phyloP scores from a whole-genome alignment of 2,329 filamentous ascomycete genomes.

The Neonectria neomacrospora region DNA sequence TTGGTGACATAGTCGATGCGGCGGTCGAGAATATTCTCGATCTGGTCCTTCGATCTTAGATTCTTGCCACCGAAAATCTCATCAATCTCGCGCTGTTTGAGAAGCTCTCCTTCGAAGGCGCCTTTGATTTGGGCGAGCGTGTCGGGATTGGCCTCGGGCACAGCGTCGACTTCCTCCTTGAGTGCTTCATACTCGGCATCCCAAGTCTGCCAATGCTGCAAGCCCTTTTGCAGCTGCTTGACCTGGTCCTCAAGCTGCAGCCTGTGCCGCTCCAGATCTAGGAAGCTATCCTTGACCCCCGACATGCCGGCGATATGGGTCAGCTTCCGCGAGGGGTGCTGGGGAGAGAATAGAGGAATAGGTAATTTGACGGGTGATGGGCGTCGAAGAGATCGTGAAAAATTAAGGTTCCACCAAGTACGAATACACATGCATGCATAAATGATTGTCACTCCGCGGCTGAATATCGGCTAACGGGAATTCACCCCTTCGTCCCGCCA shows the following conservation, averaged over 20 bases:
- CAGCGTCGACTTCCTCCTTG: constrained; percentile 78
- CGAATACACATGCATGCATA: background rate
- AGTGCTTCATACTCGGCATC: constrained; percentile 92
- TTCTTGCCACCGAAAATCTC: constrained; percentile 55
- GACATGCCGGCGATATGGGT: constrained; percentile 50
- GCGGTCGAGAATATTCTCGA: constrained; percentile 72
- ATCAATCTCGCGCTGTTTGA: constrained; percentile 67
- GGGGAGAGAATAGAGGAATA: constrained; percentile 22
- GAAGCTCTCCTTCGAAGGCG: constrained; percentile 70
- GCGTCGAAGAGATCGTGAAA: constrained; percentile 9
- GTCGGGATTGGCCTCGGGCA: constrained; percentile 56
- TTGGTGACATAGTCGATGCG: constrained; percentile 90
- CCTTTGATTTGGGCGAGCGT: constrained; percentile 68
- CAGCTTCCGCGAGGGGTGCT: constrained; percentile 22
- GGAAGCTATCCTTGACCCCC: constrained; percentile 62
- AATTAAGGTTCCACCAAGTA: constrained; percentile 3
- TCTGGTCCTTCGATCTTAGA: constrained; percentile 51
- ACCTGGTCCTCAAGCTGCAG: constrained; percentile 81
- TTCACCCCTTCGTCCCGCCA: constrained; percentile 2
- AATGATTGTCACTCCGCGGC: constrained; percentile 27
- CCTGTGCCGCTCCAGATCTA: constrained; percentile 79
- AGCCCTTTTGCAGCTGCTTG: constrained; percentile 73
- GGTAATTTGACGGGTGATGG: constrained; percentile 26
- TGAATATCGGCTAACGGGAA: constrained; percentile 41
- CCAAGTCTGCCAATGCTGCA: constrained; percentile 90